phyloP scores from a whole-genome alignment of 192 early-diverging fungal genomes.

The Borealophlyctis nickersoniae region DNA sequence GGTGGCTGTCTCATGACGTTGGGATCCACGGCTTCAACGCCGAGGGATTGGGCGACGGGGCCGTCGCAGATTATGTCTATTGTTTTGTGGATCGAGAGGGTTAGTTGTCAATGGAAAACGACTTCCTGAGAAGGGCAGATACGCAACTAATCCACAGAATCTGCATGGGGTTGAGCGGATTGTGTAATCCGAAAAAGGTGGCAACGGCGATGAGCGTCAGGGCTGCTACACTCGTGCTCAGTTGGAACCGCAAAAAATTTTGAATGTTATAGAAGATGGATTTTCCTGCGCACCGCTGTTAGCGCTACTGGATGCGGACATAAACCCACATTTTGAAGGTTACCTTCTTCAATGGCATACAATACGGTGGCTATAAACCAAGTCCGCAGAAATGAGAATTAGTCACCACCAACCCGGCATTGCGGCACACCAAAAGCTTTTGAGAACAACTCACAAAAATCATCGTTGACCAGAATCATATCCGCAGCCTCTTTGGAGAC shows the following conservation, averaged over 20 bases:
- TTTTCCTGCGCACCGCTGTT: constrained; percentile 59
- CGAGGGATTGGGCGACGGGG: constrained; percentile 94
- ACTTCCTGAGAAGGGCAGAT: neutral
- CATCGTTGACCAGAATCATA: constrained; percentile 95
- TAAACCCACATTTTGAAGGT: neutral
- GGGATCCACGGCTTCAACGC: constrained; percentile 92
- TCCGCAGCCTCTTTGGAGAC: constrained; percentile 96
- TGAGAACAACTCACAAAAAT: constrained; percentile 52
- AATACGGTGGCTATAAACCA: constrained; percentile 68
- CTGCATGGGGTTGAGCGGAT: constrained; percentile 98
- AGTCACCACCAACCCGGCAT: neutral
- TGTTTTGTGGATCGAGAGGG: neutral
- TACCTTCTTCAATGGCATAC: constrained; percentile 92
- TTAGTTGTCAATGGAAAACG: neutral
- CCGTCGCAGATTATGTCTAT: constrained; percentile 97
- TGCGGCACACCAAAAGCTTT: neutral
- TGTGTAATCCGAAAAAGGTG: constrained; percentile 79
- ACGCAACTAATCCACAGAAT: constrained; percentile 93
- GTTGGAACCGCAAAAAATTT: constrained; percentile 95
- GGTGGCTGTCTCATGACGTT: constrained; percentile 86
- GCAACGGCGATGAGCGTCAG: constrained; percentile 82
- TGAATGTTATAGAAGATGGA: constrained; percentile 97
- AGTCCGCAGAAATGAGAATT: neutral
- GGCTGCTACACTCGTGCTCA: constrained; percentile 91
- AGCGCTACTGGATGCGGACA: neutral